phyloP scores from a whole-genome alignment of 495 filamentous ascomycete genomes.

The Lasiosphaeria hispida region DNA sequence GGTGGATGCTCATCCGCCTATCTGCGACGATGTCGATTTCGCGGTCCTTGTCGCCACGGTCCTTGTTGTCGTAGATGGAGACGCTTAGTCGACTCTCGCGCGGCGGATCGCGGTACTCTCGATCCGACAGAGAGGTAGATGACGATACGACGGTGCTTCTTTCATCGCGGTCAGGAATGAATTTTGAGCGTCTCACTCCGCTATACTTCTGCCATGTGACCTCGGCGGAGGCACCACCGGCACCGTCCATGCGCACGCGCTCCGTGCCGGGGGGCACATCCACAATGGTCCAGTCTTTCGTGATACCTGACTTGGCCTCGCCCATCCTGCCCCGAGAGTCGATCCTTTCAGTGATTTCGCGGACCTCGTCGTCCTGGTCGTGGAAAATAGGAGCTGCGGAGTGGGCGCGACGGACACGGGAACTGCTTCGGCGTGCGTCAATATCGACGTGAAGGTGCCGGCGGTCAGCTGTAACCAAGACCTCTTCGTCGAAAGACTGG shows the following conservation, averaged over 20 bases:
- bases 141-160: constrained; percentile 26
- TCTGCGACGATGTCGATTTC: constrained; percentile 45
- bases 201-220: constrained; percentile 75
- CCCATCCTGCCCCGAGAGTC: constrained; percentile 59
- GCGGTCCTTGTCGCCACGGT: constrained; percentile 37
- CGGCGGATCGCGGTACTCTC: constrained; percentile 33
- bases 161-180: constrained; percentile 53
- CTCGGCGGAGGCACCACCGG: constrained; percentile 63
- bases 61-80: constrained; percentile 41
- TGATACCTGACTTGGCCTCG: constrained; percentile 65
- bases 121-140: constrained; percentile 28
- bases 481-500: constrained; percentile 39
- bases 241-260: constrained; percentile 71
- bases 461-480: constrained; percentile 50
- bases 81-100: constrained; percentile 43
- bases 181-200: constrained; percentile 67
- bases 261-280: constrained; percentile 79
- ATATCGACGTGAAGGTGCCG: constrained; percentile 58
- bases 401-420: constrained; percentile 40
- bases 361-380: constrained; percentile 54
- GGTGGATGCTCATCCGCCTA: constrained; percentile 38
- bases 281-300: constrained; percentile 71
- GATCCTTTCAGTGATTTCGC: constrained; percentile 62
- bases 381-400: constrained; percentile 44
- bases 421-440: constrained; percentile 36